Percentiles rank a stretch among this genome's conserved stretches.
Conservation (phyloP, 2,329 filamentous ascomycete genomes). For the Sclerotinia glacialis region DNA sequence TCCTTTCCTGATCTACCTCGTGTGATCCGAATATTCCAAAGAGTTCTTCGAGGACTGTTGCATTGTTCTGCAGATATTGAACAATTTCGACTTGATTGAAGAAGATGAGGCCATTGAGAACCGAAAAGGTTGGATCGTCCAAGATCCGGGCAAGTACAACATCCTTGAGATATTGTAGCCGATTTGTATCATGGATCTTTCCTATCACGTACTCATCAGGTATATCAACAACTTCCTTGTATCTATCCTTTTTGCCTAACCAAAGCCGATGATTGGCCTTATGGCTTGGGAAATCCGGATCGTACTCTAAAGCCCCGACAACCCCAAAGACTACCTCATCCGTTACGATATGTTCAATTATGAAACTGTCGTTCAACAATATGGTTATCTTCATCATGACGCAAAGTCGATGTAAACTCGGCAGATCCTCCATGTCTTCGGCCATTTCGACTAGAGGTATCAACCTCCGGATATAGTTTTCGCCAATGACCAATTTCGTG, state of each 20-base stretch:
- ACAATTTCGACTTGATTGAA: conserved; percentile 99
- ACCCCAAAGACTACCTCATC: conserved; percentile 88
- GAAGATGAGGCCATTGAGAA: conserved; percentile 96
- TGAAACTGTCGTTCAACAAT: conserved; percentile 86
- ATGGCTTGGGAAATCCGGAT: conserved; percentile 95
- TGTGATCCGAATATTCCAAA: conserved; percentile 78
- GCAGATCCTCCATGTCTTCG: conserved; percentile 83
- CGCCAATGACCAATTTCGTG: conserved; percentile 78
- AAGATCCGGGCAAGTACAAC: conserved; percentile 95
- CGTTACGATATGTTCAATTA: conserved; percentile 90
- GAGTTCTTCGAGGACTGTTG: conserved; percentile 74
- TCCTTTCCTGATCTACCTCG: conserved; percentile 64
- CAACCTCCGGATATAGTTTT: conserved; percentile 84
- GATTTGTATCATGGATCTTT: conserved; percentile 96
- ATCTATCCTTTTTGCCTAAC: conserved; percentile 81
- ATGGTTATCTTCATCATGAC: conserved; percentile 98
- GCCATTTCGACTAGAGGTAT: conserved; percentile 83
- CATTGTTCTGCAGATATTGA: conserved; percentile 84
- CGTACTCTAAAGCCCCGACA: conserved; percentile 94
- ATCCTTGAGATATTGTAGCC: conserved; percentile 94
- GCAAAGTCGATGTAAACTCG: conserved; percentile 86
- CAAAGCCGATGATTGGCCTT: conserved; percentile 97
- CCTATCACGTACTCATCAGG: conserved; percentile 75
- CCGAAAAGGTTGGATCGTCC: conserved; percentile 95
- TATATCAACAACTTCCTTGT: conserved; percentile 94